Conservation (phyloP, 2,329 filamentous ascomycete genomes). For the Claviceps fusiformis region DNA sequence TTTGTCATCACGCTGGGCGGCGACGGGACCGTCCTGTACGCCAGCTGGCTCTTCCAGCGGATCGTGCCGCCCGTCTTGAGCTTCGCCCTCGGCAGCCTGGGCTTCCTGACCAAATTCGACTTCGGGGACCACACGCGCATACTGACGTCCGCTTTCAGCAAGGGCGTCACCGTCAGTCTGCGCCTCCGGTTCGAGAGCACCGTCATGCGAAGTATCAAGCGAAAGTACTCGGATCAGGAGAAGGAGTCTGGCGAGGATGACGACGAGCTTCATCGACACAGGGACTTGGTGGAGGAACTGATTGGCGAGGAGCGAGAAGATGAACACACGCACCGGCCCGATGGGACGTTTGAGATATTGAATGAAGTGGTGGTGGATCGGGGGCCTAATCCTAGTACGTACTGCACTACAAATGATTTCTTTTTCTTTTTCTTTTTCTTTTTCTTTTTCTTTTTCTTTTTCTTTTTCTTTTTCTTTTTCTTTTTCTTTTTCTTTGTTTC, state of each 20-base stretch:
- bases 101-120: constrained; percentile 94
- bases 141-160: constrained; percentile 56
- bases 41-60: constrained; percentile 92
- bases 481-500: neutral
- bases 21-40: constrained; percentile 93
- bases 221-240: constrained; percentile 17
- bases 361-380: constrained; percentile 96
- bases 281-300: constrained; percentile 78
- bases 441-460: too few species aligned
- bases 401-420: too few species aligned
- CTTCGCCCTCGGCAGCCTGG: constrained; percentile 81
- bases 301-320: constrained; percentile 78
- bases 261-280: constrained; percentile 24
- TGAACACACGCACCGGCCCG: constrained; percentile 70
- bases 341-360: constrained; percentile 75
- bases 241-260: constrained; percentile 21
- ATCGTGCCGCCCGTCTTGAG: constrained; percentile 88
- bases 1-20: constrained; percentile 86
- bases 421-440: too few species aligned
- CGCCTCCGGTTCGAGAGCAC: constrained; percentile 85
- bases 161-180: constrained; percentile 80
- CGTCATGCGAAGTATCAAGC: constrained; percentile 65
- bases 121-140: constrained; percentile 61
- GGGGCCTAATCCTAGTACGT: constrained; percentile 79
- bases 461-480: neutral